A percentile compares a stretch with the other conserved stretches of the same genome.
These are phyloP conservation scores for Globisporangium paroecandrum DNA, from an alignment of 352 stramenopile genomes.

Conservation along the genomic window DNA sequence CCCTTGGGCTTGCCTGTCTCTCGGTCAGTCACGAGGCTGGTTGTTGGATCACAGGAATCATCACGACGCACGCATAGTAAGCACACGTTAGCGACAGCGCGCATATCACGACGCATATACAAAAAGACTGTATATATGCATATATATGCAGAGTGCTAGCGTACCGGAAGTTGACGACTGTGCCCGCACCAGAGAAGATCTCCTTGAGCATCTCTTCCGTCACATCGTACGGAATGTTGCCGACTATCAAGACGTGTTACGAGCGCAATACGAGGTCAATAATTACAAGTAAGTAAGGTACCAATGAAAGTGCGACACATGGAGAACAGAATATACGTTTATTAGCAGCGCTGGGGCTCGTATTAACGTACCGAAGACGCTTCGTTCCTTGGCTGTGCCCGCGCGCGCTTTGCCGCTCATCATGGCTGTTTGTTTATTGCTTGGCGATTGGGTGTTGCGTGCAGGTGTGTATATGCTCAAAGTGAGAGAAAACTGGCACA, in stretches of 20 bases:
- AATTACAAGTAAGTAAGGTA: constrained; percentile 1
- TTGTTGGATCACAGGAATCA: not conserved
- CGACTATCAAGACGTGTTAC: constrained; percentile 36
- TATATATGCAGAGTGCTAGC: not conserved
- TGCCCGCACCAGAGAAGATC: constrained; percentile 82
- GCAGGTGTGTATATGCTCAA: not conserved
- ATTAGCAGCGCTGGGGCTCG: not conserved
- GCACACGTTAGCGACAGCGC: not conserved
- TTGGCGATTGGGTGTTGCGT: not conserved
- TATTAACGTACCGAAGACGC: constrained; percentile 70
- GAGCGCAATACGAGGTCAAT: constrained; percentile 12
- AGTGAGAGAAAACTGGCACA: not conserved
- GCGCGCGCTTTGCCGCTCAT: constrained; percentile 45
- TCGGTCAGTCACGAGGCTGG: constrained; percentile 76
- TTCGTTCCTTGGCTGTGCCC: constrained; percentile 78
- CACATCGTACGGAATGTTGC: constrained; percentile 88
- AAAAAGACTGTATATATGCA: not conserved
- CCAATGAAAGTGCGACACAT: constrained; percentile 6
- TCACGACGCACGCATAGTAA: not conserved
- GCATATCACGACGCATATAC: not conserved
- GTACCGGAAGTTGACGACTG: constrained; percentile 83
- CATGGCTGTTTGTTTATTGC: constrained; percentile 11
- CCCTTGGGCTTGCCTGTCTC: constrained; percentile 84
- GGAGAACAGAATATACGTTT: not conserved
- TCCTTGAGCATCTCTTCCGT: constrained; percentile 85